Percentiles rank a stretch among this genome's conserved stretches.
These are phyloP conservation scores for Celoporthe dispersa DNA, from an alignment of 2,329 filamentous ascomycete genomes.

Conservation along the genomic window DNA sequence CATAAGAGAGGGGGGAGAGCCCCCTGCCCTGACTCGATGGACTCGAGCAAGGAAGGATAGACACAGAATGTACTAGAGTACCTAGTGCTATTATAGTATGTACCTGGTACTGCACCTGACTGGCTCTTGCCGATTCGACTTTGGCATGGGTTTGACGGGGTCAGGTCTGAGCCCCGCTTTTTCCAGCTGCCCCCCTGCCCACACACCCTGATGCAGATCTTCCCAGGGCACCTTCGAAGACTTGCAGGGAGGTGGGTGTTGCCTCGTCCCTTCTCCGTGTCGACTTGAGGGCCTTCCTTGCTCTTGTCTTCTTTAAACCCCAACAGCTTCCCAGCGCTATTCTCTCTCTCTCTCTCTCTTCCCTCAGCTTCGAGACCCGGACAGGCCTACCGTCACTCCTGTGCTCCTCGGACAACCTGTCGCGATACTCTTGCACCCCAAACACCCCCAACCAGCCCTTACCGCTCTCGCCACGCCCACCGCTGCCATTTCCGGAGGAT, in stretches of 20 bases:
- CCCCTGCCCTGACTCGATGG: neutral
- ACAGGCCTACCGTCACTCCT: neutral
- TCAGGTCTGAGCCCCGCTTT: neutral
- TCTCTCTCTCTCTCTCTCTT: slow-evolving; percentile 2
- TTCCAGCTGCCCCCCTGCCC: slow-evolving; percentile 6
- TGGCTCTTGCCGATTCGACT: neutral
- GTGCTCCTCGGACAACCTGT: neutral
- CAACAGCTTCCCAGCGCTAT: neutral
- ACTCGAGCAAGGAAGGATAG: neutral
- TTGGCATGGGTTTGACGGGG: neutral
- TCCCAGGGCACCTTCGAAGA: neutral
- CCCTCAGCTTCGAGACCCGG: neutral
- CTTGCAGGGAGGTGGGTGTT: slow-evolving; percentile 7
- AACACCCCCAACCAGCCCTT: neutral
- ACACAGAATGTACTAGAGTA: neutral
- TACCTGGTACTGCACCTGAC: neutral
- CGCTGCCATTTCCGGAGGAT: neutral
- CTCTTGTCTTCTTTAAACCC: neutral
- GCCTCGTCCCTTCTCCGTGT: neutral
- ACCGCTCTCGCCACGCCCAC: neutral
- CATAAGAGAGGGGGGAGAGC: neutral
- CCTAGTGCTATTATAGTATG: neutral
- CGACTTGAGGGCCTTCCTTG: neutral
- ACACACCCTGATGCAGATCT: slow-evolving; percentile 15
- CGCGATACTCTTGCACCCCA: neutral